Conservation (phyloP, 1,284 basidiomycete species). For the Phellinidium pouzarii region DNA sequence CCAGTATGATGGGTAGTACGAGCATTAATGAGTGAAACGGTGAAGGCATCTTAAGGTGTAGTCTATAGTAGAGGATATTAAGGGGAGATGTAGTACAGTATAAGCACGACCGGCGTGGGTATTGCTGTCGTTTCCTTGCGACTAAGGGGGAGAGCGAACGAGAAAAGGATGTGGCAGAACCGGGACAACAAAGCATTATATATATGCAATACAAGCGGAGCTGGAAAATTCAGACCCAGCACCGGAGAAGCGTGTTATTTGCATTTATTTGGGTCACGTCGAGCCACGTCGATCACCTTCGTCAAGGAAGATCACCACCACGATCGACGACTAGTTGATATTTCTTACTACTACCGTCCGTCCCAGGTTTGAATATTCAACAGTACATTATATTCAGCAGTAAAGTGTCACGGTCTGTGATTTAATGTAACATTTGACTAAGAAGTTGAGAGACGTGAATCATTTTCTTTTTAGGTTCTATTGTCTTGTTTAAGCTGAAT, state of each 20-base stretch:
- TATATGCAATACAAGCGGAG: constrained; percentile 11
- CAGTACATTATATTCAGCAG: no score
- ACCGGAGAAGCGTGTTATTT: constrained; percentile 4
- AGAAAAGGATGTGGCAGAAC: constrained; percentile 12
- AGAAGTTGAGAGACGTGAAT: no score
- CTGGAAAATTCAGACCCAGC: constrained; percentile 5
- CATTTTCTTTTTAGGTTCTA: no score
- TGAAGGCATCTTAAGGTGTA: constrained; percentile 8
- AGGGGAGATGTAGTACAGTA: constrained; percentile 3
- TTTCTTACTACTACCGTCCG: no score
- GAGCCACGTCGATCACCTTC: neutral
- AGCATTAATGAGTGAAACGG: constrained; percentile 1
- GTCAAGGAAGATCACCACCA: no score
- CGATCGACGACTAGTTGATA: no score
- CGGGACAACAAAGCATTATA: neutral
- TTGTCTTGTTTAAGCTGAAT: no score
- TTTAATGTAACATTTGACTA: no score
- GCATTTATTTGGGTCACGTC: neutral
- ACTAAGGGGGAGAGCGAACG: constrained; percentile 3
- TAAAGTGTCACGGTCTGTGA: no score
- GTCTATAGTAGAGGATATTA: constrained; percentile 1
- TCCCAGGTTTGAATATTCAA: no score
- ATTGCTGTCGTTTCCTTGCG: constrained; percentile 3
- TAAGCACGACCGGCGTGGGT: constrained; percentile 14
- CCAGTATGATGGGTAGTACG: constrained; percentile 8